Base-by-base conservation (phyloP, 164 flowering plant species). In the Liriodendron chinense region DNA sequence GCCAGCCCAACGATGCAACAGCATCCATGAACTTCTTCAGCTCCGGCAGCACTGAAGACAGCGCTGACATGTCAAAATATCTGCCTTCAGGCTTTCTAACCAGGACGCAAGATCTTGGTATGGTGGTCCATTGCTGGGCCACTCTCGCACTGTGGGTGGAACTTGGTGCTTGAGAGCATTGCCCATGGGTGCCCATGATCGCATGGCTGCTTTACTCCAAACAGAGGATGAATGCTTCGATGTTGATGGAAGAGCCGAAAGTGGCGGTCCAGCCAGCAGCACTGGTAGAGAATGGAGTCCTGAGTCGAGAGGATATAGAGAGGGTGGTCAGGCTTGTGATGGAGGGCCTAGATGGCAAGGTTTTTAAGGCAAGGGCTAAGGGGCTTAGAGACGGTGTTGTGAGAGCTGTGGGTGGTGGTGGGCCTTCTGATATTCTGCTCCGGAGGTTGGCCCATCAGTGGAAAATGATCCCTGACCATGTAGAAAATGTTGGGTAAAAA, bases 201-300 rank as follows among this genome's bases (percentile, higher is more conserved):
- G 83, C 89, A 2, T 86, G 90, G 90, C 91, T 90, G 9, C 77
- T 88, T 1, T 90, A 79, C 13, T 89, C 89, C 0, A 92, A 90
- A 72, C 90, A 89, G 49, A 82, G 68, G 66, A 79, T 86, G 85
- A 90, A 90, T 50, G 90, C 94, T 7, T n/a, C 83, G 12, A 14
- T 80, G 83, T 61, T 87, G 71, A 34, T 34, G 43, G 73, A 21
- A 76, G 86, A 87, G 9, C 22, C 80, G 0, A 75, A 77, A 23
- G 83, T 84, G 73, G 89, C 86, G 3, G 53, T 81, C 84, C 16
- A 65, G 1, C 72, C 69, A 0, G 20, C 72, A 14, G 49, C 43
- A 34, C 43, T 65, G 1, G 2, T 56, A 26, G 71, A 18, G 65
- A 34, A 10, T 0, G 73, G 28, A 59, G 56, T 78, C 16, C 72